Evolutionary conservation across 192 early-diverging fungal genomes (phyloP).

Genomic region (Fimicolochytrium jonesii): DNA sequence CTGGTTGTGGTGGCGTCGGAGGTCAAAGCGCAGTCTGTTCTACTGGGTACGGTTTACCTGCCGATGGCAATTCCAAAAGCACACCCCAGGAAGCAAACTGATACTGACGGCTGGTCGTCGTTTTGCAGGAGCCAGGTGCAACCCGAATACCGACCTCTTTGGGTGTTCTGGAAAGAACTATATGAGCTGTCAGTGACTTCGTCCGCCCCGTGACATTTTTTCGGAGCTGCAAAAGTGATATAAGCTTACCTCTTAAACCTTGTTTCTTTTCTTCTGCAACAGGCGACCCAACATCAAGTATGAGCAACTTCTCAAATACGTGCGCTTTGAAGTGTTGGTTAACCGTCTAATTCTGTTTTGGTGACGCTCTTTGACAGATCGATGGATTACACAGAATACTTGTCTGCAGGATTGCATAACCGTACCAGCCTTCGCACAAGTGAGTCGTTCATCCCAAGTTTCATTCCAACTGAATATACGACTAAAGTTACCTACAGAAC

Average conservation of each 20-base stretch:
- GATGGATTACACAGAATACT: conserved; percentile 30
- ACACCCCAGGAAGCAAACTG: too few relatives aligned
- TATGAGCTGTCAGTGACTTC: conserved; percentile 14
- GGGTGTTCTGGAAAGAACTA: conserved; percentile 23
- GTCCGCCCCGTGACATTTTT: not conserved
- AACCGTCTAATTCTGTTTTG: too few relatives aligned
- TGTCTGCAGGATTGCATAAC: conserved; percentile 17
- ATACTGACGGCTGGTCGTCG: too few relatives aligned
- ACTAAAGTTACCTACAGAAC: conserved; percentile 9
- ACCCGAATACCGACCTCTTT: too few relatives aligned
- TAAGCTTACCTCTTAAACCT: not conserved
- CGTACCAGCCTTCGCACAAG: conserved; percentile 22
- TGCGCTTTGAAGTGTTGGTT: not conserved
- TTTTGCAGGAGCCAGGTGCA: too few relatives aligned
- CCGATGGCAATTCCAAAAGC: too few relatives aligned
- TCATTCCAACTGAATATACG: not conserved
- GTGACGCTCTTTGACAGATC: not conserved
- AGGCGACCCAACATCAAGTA: conserved; percentile 18
- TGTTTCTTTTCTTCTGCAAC: not conserved
- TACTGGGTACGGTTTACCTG: too few relatives aligned
- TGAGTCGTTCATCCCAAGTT: not conserved
- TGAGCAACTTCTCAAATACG: not conserved
- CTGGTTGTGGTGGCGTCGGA: too few relatives aligned
- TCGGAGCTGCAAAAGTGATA: not conserved
- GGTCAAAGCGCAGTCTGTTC: too few relatives aligned